Percentiles rank a stretch among this genome's conserved stretches.
phyloP scores from a whole-genome alignment of 768 basidiomycete genomes.

The Lactarius tabidus region DNA sequence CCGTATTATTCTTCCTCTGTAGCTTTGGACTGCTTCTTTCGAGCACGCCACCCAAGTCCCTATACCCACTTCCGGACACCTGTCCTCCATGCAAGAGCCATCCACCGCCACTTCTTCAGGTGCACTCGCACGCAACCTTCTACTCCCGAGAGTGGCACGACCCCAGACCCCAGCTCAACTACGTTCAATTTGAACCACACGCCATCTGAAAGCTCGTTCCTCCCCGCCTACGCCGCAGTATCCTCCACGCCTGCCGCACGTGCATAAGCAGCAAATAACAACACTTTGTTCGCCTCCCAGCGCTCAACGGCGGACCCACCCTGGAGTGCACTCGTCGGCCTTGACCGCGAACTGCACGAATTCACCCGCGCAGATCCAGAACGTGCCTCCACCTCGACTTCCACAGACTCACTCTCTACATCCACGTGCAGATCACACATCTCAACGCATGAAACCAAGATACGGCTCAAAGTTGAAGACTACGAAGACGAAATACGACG shows the following conservation, averaged over 20 bases:
- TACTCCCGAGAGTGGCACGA: constrained; percentile 18
- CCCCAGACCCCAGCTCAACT: constrained; percentile 12
- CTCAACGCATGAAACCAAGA: too few relatives aligned
- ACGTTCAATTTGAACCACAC: constrained; percentile 43
- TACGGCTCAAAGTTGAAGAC: too few relatives aligned
- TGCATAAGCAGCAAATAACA: neutral
- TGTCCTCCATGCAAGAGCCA: constrained; percentile 34
- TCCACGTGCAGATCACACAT: constrained; percentile 62
- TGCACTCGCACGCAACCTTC: neutral
- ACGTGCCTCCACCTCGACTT: too few relatives aligned
- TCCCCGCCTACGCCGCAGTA: constrained; percentile 68
- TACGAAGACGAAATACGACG: too few relatives aligned
- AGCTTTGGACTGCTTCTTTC: constrained; percentile 98
- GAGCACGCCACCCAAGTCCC: constrained; percentile 89
- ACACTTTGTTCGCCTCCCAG: constrained; percentile 6
- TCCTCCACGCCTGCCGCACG: too few relatives aligned
- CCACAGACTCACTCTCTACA: constrained; percentile 42
- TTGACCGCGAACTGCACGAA: constrained; percentile 57
- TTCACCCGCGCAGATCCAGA: constrained; percentile 48
- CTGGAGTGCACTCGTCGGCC: constrained; percentile 64
- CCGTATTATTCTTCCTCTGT: neutral
- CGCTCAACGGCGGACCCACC: constrained; percentile 39
- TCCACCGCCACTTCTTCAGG: constrained; percentile 3
- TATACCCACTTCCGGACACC: constrained; percentile 70
- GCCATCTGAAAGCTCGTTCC: constrained; percentile 67